phyloP scores from a whole-genome alignment of 148 eudicot species.

The Camellia granthamiana region DNA sequence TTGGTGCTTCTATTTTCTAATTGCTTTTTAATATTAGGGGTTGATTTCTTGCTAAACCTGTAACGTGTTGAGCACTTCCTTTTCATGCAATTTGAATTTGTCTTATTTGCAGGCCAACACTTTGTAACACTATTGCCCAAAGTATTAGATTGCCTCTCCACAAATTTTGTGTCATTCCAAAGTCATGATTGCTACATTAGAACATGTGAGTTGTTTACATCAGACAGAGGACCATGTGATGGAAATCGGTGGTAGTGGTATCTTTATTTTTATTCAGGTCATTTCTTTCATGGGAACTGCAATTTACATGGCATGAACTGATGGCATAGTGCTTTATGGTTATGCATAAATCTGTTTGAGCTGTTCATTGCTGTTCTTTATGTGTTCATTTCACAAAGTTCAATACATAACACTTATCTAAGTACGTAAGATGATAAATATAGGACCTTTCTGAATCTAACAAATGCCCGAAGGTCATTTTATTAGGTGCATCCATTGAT shows the following conservation, averaged over 20 bases:
- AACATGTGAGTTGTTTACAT: constrained; percentile 55
- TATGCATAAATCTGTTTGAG: not conserved
- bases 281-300: not conserved
- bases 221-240: not conserved
- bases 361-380: not conserved
- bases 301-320: not conserved
- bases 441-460: not conserved
- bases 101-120: constrained; percentile 62
- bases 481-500: not conserved
- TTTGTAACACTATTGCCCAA: constrained; percentile 64
- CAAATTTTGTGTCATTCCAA: constrained; percentile 71
- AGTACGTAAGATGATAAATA: constrained; percentile 1
- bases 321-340: not conserved
- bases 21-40: not conserved
- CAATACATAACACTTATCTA: not conserved
- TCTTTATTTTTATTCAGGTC: not conserved
- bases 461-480: not conserved
- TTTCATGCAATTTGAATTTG: constrained; percentile 6
- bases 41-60: constrained; percentile 4
- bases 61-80: constrained; percentile 3
- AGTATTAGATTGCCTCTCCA: constrained; percentile 75
- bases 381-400: not conserved
- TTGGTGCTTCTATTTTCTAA: constrained; percentile 13
- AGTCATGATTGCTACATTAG: constrained; percentile 90
- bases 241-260: not conserved